These are phyloP conservation scores for Schizochytrium sp. DNA, from an alignment of 108 stramenopile species.

Conservation along the genomic window DNA sequence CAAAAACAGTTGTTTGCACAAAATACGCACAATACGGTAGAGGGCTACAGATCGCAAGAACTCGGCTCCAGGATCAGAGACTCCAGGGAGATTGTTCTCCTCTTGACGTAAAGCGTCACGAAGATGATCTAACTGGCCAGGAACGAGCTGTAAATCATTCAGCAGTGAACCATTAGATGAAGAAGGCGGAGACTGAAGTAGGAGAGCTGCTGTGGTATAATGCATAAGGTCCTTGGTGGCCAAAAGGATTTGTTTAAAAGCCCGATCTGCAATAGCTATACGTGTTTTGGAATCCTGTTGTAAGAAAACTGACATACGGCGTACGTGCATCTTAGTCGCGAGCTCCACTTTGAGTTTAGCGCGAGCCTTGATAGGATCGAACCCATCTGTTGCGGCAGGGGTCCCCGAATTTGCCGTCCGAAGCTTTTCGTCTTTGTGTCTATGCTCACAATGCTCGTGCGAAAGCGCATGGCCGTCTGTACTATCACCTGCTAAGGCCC, in stretches of 20 bases:
- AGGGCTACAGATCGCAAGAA: background rate
- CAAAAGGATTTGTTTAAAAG: background rate
- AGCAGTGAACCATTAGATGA: too few species aligned
- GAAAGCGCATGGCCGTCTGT: constrained; percentile 31
- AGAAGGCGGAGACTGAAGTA: background rate
- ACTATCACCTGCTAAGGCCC: background rate
- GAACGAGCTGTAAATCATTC: too few species aligned
- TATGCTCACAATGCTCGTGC: constrained; percentile 34
- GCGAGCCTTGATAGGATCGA: constrained; percentile 20
- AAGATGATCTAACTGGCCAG: too few species aligned
- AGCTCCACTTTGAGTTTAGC: constrained; percentile 47
- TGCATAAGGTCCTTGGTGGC: constrained; percentile 9
- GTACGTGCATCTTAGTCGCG: constrained; percentile 10
- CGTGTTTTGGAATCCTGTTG: constrained; percentile 24
- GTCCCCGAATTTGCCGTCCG: background rate
- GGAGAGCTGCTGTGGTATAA: background rate
- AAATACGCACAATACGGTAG: constrained; percentile 8
- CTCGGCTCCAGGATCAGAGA: background rate
- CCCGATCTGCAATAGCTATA: constrained; percentile 6
- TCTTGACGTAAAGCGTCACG: too few species aligned
- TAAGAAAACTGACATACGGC: background rate
- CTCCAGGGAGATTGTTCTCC: too few species aligned
- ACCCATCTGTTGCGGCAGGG: constrained; percentile 48
- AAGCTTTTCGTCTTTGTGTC: constrained; percentile 25
- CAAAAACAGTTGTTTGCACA: background rate